Evolutionary conservation across 148 eudicot genomes (phyloP).

Genomic region (Diospyros kaki): DNA sequence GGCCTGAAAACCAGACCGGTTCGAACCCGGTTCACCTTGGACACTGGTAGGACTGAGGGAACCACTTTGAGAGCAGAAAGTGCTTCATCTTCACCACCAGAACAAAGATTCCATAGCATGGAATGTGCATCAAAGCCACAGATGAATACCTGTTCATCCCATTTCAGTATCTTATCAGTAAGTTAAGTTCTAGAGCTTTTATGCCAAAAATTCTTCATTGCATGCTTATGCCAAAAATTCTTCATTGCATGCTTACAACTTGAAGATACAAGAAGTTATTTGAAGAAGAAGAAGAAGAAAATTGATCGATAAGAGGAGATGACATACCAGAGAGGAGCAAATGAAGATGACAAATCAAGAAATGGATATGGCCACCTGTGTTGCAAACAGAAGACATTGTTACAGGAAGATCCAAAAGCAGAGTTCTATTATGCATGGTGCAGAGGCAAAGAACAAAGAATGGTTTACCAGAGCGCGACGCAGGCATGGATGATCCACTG

Average conservation of each 20-base stretch:
- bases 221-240: too few species aligned
- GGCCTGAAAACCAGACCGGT: neutral
- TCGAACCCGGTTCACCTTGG: conserved; percentile 12
- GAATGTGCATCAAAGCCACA: conserved; percentile 74
- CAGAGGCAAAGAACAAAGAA: conserved; percentile 9
- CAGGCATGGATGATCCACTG: conserved; percentile 85
- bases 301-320: too few species aligned
- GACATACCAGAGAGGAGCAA: conserved; percentile 81
- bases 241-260: neutral
- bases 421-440: neutral
- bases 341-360: conserved; percentile 76
- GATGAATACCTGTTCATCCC: conserved; percentile 58
- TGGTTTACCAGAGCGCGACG: conserved; percentile 52
- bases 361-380: conserved; percentile 99
- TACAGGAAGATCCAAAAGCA: too few species aligned
- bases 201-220: neutral
- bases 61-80: conserved; percentile 44
- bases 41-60: conserved; percentile 59
- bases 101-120: conserved; percentile 71
- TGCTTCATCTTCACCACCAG: conserved; percentile 71
- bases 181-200: too few species aligned
- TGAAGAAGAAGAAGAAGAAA: neutral
- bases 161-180: neutral
- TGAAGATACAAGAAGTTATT: neutral
- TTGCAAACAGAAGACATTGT: neutral